Evolutionary conservation across 768 basidiomycete species (phyloP).

Genomic region (Cubamyces lactineus): DNA sequence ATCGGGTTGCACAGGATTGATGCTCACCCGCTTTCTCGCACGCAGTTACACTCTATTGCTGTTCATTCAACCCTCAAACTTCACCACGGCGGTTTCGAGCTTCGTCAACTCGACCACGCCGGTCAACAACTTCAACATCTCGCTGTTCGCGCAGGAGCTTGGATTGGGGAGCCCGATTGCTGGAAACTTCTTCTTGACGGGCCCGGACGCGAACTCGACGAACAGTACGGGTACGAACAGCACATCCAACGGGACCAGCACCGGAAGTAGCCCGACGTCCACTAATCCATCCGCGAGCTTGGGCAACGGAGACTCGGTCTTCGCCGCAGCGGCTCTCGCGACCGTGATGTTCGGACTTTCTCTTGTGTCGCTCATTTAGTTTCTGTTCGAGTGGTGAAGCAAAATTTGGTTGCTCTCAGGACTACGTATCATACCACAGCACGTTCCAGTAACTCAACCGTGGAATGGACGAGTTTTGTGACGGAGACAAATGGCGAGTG

Average conservation of each 20-base stretch:
- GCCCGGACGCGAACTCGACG: slow-evolving; percentile 26
- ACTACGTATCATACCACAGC: too few relatives aligned
- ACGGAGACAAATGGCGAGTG: too few relatives aligned
- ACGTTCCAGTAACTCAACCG: neutral
- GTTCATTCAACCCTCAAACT: slow-evolving; percentile 36
- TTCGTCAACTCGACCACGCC: slow-evolving; percentile 36
- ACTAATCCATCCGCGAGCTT: neutral
- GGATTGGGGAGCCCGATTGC: slow-evolving; percentile 36
- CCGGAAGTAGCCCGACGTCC: neutral
- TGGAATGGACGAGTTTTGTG: neutral
- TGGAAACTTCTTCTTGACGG: slow-evolving; percentile 38
- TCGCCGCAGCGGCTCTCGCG: neutral
- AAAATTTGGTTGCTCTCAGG: too few relatives aligned
- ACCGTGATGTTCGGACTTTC: slow-evolving; percentile 2
- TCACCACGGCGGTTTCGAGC: slow-evolving; percentile 17
- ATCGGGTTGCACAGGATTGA: too few relatives aligned
- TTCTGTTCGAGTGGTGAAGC: neutral
- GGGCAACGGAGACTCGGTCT: slow-evolving; percentile 7
- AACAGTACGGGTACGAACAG: slow-evolving; percentile 3
- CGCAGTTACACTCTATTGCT: slow-evolving; percentile 36
- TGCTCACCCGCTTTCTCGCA: neutral
- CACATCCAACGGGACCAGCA: neutral
- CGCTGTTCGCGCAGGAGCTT: slow-evolving; percentile 33
- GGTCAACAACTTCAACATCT: slow-evolving; percentile 37
- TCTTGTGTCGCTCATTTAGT: neutral